phyloP scores from a whole-genome alignment of 2,329 filamentous ascomycete genomes.

The Hymenoscyphus occultus region DNA sequence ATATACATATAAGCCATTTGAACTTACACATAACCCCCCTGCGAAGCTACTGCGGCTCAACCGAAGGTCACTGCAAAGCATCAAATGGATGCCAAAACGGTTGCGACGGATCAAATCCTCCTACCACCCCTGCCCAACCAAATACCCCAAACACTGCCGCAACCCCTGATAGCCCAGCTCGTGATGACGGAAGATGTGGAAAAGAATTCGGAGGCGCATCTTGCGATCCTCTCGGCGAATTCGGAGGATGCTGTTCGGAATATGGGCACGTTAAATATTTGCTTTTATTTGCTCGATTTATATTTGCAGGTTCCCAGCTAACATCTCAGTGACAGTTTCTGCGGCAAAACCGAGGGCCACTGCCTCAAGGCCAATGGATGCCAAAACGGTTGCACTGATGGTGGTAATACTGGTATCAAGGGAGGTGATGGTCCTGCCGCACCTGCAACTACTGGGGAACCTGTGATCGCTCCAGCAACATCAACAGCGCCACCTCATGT shows the following conservation, averaged over 20 bases:
- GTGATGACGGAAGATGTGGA: constrained; percentile 23
- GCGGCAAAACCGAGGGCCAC: constrained; percentile 22
- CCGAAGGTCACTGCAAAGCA: constrained; percentile 26
- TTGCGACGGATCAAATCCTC: constrained; percentile 18
- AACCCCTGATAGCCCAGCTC: constrained; percentile 10
- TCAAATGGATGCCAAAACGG: constrained; percentile 34
- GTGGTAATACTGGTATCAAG: background rate
- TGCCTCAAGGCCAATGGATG: constrained; percentile 32
- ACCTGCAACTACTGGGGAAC: constrained; percentile 28
- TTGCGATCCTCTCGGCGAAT: constrained; percentile 17
- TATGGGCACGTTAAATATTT: constrained; percentile 18
- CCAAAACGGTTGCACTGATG: constrained; percentile 31
- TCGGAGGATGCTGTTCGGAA: constrained; percentile 20
- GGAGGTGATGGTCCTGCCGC: constrained; percentile 11
- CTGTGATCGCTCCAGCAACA: constrained; percentile 28
- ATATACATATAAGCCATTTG: constrained; percentile 3
- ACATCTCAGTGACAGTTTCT: constrained; percentile 25
- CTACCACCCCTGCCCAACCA: constrained; percentile 5
- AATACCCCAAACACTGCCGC: background rate
- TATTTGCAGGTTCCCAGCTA: background rate
- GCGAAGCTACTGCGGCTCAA: constrained; percentile 31
- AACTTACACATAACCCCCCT: constrained; percentile 7
- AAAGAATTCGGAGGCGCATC: constrained; percentile 17
- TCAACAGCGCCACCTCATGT: constrained; percentile 25
- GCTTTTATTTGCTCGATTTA: background rate